A percentile compares a stretch with the other conserved stretches of the same genome.
phyloP scores from a whole-genome alignment of 768 basidiomycete species.

The Pholiota molesta region DNA sequence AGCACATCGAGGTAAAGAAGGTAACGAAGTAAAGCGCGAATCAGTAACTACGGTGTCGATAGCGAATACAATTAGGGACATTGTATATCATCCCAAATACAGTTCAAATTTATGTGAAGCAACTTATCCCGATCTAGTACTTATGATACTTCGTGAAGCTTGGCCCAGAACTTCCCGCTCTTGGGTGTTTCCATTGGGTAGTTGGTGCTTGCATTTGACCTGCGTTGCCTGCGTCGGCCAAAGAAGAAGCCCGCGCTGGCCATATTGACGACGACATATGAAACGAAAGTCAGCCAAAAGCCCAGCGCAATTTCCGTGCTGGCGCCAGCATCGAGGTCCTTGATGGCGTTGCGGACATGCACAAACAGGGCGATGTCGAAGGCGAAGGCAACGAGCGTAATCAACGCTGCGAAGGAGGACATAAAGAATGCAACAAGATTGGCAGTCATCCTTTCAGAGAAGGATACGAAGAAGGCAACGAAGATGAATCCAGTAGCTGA shows the following conservation, averaged over 20 bases:
- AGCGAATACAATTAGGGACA: too few relatives aligned
- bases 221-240: slow-evolving; percentile 59
- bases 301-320: slow-evolving; percentile 55
- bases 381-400: slow-evolving; percentile 74
- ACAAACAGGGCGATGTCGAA: slow-evolving; percentile 77
- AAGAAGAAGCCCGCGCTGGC: slow-evolving; percentile 74
- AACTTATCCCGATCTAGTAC: too few relatives aligned
- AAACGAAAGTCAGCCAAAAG: slow-evolving; percentile 76
- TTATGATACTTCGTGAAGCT: too few relatives aligned
- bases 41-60: too few relatives aligned
- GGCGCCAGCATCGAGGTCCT: slow-evolving; percentile 47
- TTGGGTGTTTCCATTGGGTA: slow-evolving; percentile 32
- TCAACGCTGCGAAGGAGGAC: slow-evolving; percentile 68
- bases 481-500: slow-evolving; percentile 4
- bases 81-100: too few relatives aligned
- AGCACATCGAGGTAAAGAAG: too few relatives aligned
- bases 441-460: slow-evolving; percentile 55
- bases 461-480: neutral
- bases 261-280: slow-evolving; percentile 63
- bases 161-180: neutral
- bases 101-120: too few relatives aligned
- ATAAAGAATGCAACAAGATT: slow-evolving; percentile 64
- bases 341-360: slow-evolving; percentile 59
- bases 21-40: too few relatives aligned
- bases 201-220: slow-evolving; percentile 39